A percentile compares a stretch with the other conserved stretches of the same genome.
Conservation (phyloP, 495 filamentous ascomycete species). For the Hyaloscypha hepaticicola region DNA sequence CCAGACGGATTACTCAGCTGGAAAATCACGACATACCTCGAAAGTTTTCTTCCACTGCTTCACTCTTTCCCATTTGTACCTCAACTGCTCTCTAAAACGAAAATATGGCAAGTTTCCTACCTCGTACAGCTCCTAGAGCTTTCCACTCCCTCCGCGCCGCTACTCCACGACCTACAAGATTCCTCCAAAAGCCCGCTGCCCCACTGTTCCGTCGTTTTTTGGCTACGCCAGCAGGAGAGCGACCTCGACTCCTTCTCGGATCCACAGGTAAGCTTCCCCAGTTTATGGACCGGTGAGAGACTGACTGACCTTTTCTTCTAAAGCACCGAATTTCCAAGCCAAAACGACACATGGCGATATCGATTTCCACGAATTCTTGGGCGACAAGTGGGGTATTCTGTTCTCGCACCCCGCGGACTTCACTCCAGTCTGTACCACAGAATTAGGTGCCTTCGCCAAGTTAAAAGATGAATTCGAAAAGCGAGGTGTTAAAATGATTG, state of each 20-base stretch:
- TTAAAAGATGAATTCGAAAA: conserved; percentile 20
- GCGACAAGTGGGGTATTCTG: conserved; percentile 18
- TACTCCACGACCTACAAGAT: background rate
- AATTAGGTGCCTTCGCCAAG: conserved; percentile 21
- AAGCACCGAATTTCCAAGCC: conserved; percentile 20
- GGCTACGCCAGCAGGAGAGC: conserved; percentile 7
- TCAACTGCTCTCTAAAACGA: too few species aligned
- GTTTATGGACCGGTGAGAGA: background rate
- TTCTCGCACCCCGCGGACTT: conserved; percentile 22
- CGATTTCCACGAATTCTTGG: conserved; percentile 20
- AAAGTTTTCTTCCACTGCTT: too few species aligned
- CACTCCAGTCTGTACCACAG: conserved; percentile 21
- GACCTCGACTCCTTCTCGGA: conserved; percentile 18
- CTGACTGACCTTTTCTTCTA: background rate
- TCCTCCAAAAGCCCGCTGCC: background rate
- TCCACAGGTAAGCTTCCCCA: conserved; percentile 8
- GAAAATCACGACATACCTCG: too few species aligned
- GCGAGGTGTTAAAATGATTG: conserved; percentile 21
- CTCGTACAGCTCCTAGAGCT: conserved; percentile 11
- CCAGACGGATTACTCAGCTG: too few species aligned
- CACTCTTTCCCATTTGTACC: too few species aligned
- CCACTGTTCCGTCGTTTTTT: conserved; percentile 13
- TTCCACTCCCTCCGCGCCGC: conserved; percentile 8
- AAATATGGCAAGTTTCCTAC: background rate
- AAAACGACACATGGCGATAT: conserved; percentile 22